phyloP scores from a whole-genome alignment of 495 filamentous ascomycete genomes.

The Darksidea phi region DNA sequence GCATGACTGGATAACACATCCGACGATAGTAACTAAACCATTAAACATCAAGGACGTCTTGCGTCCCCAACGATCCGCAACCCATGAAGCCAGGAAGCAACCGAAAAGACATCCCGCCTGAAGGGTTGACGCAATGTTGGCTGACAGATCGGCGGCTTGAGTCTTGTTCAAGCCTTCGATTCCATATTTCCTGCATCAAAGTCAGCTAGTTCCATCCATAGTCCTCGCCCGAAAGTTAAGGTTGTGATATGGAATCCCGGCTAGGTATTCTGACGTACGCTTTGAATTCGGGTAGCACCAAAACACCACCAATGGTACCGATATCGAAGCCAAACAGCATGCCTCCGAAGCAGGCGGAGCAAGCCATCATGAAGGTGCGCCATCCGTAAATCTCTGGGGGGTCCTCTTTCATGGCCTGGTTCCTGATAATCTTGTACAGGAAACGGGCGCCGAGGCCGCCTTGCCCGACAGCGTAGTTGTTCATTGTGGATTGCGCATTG shows the following conservation, averaged over 20 bases:
- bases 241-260: too few relatives aligned
- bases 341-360: constrained; percentile 74
- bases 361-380: constrained; percentile 68
- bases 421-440: constrained; percentile 66
- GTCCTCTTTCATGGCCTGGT: constrained; percentile 74
- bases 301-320: constrained; percentile 65
- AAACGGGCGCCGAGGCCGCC: constrained; percentile 38
- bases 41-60: constrained; percentile 34
- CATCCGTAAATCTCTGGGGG: constrained; percentile 77
- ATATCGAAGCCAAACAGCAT: constrained; percentile 69
- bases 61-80: constrained; percentile 37
- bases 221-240: too few relatives aligned
- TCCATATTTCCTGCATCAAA: constrained; percentile 49
- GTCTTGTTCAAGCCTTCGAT: constrained; percentile 36
- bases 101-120: constrained; percentile 66
- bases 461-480: background rate
- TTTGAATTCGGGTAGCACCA: constrained; percentile 52
- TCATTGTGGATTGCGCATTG: too few relatives aligned
- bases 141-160: constrained; percentile 45
- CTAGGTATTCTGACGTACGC: constrained; percentile 38
- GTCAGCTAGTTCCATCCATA: background rate
- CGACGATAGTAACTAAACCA: constrained; percentile 46
- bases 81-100: constrained; percentile 47
- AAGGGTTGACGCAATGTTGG: constrained; percentile 65
- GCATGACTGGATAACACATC: constrained; percentile 40